These are phyloP conservation scores for Nicotiana otophora DNA, from an alignment of 257 asterid species.

Conservation along the genomic window DNA sequence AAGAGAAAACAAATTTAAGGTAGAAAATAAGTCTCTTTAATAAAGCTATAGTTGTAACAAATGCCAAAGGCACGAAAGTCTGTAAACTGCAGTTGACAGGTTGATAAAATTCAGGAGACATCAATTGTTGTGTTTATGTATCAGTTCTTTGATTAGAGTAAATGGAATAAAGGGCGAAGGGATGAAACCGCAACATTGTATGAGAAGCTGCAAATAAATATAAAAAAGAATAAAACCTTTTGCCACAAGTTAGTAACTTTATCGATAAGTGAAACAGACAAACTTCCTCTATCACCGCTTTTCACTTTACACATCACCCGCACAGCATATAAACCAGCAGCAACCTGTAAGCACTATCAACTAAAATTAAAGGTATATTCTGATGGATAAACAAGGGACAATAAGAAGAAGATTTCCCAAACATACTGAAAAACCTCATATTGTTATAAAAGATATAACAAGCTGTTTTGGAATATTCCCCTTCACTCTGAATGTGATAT, in stretches of 20 bases:
- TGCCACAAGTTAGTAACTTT: constrained; percentile 44
- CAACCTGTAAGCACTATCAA: constrained; percentile 43
- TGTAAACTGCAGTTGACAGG: background rate
- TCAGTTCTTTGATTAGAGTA: background rate
- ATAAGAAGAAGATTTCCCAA: background rate
- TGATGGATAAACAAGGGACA: background rate
- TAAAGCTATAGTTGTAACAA: background rate
- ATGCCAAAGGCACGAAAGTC: background rate
- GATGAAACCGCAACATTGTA: background rate
- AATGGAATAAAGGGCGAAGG: background rate
- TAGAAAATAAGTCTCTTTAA: constrained; percentile 10
- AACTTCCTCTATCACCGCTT: constrained; percentile 58
- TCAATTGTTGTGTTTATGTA: background rate
- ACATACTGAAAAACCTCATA: background rate
- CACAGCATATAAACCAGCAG: constrained; percentile 62
- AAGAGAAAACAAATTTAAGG: constrained; percentile 16
- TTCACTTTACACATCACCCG: constrained; percentile 64
- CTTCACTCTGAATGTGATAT: background rate
- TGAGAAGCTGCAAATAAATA: background rate
- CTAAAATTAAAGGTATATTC: background rate
- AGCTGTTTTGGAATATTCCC: background rate
- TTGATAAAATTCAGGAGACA: background rate
- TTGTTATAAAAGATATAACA: background rate
- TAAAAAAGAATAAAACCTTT: constrained; percentile 44
- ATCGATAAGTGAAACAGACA: constrained; percentile 62